Conservation (phyloP, 2,329 filamentous ascomycete species). For the Aureobasidium sp. region DNA sequence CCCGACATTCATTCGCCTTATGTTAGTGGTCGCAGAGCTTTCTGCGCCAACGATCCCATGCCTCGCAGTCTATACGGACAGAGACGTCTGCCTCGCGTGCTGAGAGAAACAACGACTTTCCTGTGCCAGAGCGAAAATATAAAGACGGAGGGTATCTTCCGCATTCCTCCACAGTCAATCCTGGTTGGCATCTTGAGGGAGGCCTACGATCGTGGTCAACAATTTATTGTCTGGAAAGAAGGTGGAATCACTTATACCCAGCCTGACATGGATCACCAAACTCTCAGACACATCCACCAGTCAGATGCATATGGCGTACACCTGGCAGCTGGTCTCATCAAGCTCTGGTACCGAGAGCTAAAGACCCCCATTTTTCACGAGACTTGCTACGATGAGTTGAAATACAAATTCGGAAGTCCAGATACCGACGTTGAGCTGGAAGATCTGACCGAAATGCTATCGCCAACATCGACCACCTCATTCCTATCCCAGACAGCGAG, state of each 20-base stretch:
- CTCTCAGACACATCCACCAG: constrained; percentile 40
- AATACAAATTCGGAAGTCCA: constrained; percentile 36
- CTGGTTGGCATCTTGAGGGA: constrained; percentile 46
- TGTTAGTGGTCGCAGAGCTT: constrained; percentile 40
- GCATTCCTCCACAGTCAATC: constrained; percentile 45
- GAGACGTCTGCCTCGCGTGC: constrained; percentile 44
- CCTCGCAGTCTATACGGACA: constrained; percentile 39
- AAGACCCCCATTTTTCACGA: constrained; percentile 46
- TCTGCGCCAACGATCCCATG: constrained; percentile 42
- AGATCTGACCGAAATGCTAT: constrained; percentile 40
- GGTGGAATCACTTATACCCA: constrained; percentile 30
- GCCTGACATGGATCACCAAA: constrained; percentile 30
- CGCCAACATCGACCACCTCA: constrained; percentile 40
- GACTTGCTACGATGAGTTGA: constrained; percentile 42
- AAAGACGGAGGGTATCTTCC: constrained; percentile 46
- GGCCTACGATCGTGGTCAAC: constrained; percentile 49
- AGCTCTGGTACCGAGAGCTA: constrained; percentile 49
- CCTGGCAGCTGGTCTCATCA: constrained; percentile 48
- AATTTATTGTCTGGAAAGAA: constrained; percentile 48
- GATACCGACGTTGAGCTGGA: constrained; percentile 35
- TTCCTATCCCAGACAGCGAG: constrained; percentile 40
- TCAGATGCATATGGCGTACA: constrained; percentile 48
- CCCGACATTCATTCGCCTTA: constrained; percentile 43
- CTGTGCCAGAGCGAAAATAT: constrained; percentile 43
- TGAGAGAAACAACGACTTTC: constrained; percentile 48